These are phyloP conservation scores for Mycena latifolia DNA, from an alignment of 768 basidiomycete species.

Conservation along the genomic window DNA sequence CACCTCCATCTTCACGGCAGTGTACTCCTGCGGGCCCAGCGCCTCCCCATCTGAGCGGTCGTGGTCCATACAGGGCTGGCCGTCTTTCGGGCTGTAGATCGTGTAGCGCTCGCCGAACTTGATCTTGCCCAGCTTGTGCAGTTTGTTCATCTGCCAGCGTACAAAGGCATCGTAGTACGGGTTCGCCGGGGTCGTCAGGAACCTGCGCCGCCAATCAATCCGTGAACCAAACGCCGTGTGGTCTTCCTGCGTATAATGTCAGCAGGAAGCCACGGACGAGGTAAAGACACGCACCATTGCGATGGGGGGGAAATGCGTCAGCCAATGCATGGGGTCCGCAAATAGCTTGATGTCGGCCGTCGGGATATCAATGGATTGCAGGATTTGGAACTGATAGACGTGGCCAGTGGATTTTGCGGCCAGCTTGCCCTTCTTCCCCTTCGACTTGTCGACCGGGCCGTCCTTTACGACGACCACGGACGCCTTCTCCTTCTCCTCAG, in stretches of 20 bases:
- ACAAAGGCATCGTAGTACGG: conserved; percentile 98
- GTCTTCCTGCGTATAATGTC: conserved; percentile 58
- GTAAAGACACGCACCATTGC: conserved; percentile 70
- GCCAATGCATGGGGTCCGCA: conserved; percentile 95
- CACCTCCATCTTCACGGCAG: conserved; percentile 95
- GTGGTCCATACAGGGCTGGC: conserved; percentile 99
- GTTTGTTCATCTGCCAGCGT: conserved; percentile 97
- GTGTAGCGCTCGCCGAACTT: conserved; percentile 99
- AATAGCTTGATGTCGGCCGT: conserved; percentile 94
- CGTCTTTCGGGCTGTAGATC: conserved; percentile 98
- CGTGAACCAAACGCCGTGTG: conserved; percentile 92
- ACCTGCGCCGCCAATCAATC: conserved; percentile 96
- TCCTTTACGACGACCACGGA: conserved; percentile 51
- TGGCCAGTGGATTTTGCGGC: conserved; percentile 93
- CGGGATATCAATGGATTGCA: conserved; percentile 94
- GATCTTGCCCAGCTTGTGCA: conserved; percentile 89
- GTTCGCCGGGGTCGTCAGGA: conserved; percentile 95
- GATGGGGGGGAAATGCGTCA: conserved; percentile 95
- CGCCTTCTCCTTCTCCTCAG: conserved; percentile 59
- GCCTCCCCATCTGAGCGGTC: conserved; percentile 97
- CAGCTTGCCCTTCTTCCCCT: conserved; percentile 96
- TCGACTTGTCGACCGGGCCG: conserved; percentile 67
- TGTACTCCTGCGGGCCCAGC: conserved; percentile 95
- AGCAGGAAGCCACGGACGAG: conserved; percentile 1
- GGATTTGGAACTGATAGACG: conserved; percentile 98